Evolutionary conservation across 2,329 filamentous ascomycete species (phyloP).

Genomic region (Xenoacremonium recifei): DNA sequence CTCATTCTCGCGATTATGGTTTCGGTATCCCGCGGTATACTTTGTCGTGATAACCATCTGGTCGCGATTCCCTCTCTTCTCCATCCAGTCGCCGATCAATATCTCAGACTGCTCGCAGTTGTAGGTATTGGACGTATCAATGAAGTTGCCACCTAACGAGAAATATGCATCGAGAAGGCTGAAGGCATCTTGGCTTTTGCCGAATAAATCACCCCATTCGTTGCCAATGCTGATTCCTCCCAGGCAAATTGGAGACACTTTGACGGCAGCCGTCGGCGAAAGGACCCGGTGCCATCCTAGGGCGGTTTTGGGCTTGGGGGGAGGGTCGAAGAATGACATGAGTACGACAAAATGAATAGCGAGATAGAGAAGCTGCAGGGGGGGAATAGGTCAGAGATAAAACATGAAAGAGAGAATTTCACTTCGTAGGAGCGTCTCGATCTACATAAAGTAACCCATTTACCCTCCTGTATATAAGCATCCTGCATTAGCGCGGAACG

Average conservation of each 20-base stretch:
- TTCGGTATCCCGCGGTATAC: slow-evolving; percentile 40
- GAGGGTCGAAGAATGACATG: no score
- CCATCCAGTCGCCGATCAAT: slow-evolving; percentile 54
- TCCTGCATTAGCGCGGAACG: no score
- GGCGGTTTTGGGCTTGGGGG: slow-evolving; percentile 13
- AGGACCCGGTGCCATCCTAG: slow-evolving; percentile 22
- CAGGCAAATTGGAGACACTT: slow-evolving; percentile 24
- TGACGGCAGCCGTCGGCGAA: slow-evolving; percentile 18
- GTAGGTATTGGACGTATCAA: slow-evolving; percentile 56
- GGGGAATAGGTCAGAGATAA: no score
- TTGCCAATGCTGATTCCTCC: slow-evolving; percentile 24
- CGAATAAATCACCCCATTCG: slow-evolving; percentile 15
- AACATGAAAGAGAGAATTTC: no score
- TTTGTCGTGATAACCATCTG: slow-evolving; percentile 49
- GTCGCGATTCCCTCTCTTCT: slow-evolving; percentile 40
- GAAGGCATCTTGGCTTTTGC: slow-evolving; percentile 48
- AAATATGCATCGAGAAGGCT: slow-evolving; percentile 56
- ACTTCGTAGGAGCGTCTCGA: no score
- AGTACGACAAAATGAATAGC: no score
- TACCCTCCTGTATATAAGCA: no score
- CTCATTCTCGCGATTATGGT: slow-evolving; percentile 10
- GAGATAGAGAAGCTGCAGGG: no score
- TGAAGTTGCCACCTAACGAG: slow-evolving; percentile 58
- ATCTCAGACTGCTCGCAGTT: slow-evolving; percentile 49
- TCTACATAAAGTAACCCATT: no score